Percentiles rank a stretch among this genome's conserved stretches.
These are phyloP conservation scores for Talaromyces sp. DNA, from an alignment of 2,329 filamentous ascomycete genomes.

Conservation along the genomic window DNA sequence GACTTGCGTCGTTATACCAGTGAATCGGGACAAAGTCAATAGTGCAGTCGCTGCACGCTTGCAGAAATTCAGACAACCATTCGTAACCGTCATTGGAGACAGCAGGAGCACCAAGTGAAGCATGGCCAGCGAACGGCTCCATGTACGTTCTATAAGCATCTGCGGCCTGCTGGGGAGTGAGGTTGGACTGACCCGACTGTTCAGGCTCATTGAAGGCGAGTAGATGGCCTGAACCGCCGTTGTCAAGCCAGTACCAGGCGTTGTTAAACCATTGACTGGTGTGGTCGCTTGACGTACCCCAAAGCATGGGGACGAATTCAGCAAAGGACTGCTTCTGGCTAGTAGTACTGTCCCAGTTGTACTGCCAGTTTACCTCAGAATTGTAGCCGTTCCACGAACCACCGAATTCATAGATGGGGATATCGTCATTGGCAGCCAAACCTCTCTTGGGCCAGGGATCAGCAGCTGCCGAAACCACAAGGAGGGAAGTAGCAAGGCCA, in stretches of 20 bases:
- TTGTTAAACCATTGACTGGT: conserved; percentile 31
- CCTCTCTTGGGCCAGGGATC: conserved; percentile 14
- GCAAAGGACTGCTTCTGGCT: conserved; percentile 32
- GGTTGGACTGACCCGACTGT: conserved; percentile 35
- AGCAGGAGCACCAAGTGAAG: conserved; percentile 42
- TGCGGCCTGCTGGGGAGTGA: conserved; percentile 38
- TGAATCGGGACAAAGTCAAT: conserved; percentile 44
- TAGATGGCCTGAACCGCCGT: conserved; percentile 35
- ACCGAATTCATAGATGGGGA: conserved; percentile 10
- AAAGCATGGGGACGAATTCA: conserved; percentile 47
- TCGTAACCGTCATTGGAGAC: conserved; percentile 42
- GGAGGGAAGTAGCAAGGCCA: background rate
- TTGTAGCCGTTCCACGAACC: conserved; percentile 4
- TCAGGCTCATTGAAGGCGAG: conserved; percentile 50
- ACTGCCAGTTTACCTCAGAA: conserved; percentile 35
- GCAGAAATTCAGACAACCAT: conserved; percentile 43
- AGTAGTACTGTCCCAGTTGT: conserved; percentile 42
- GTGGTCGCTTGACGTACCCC: conserved; percentile 37
- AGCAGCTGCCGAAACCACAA: conserved; percentile 5
- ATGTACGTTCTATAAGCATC: conserved; percentile 37
- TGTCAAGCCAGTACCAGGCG: conserved; percentile 32
- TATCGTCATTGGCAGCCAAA: conserved; percentile 12
- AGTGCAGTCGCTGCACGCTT: conserved; percentile 37
- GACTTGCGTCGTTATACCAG: conserved; percentile 40
- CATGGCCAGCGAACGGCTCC: conserved; percentile 35